Percentiles rank a stretch among this genome's conserved stretches.
Evolutionary conservation across 805 yeast species (phyloP).

Genomic region (Zygoascus bituminiphila): DNA sequence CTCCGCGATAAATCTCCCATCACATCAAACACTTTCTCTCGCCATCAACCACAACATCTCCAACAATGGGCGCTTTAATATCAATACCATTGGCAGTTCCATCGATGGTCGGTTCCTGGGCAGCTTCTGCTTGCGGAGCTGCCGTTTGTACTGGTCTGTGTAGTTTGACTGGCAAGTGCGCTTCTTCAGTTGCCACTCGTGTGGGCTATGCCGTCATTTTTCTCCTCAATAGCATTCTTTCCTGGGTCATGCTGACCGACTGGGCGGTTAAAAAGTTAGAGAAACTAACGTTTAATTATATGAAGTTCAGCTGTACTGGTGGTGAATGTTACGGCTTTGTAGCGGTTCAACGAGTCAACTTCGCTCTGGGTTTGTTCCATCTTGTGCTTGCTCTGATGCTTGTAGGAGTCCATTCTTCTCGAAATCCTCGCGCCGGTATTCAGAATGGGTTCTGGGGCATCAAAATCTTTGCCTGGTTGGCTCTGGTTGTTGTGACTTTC

Average conservation of each 20-base stretch:
- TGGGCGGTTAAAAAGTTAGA: slow-evolving; percentile 69
- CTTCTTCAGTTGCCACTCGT: slow-evolving; percentile 77
- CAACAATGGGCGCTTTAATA: slow-evolving; percentile 33
- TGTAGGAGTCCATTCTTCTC: slow-evolving; percentile 66
- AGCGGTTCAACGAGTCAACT: slow-evolving; percentile 87
- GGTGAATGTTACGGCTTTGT: slow-evolving; percentile 85
- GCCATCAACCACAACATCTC: background rate
- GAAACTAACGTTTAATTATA: slow-evolving; percentile 56
- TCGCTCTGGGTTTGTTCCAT: slow-evolving; percentile 79
- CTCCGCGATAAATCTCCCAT: too few species aligned
- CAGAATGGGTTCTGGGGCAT: slow-evolving; percentile 92
- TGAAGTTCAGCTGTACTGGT: slow-evolving; percentile 70
- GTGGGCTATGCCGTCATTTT: slow-evolving; percentile 76
- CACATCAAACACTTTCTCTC: too few species aligned
- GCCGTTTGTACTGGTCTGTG: slow-evolving; percentile 64
- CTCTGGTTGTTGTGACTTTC: slow-evolving; percentile 54
- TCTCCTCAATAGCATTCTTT: slow-evolving; percentile 65
- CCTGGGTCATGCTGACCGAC: slow-evolving; percentile 90
- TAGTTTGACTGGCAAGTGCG: slow-evolving; percentile 48
- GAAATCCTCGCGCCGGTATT: slow-evolving; percentile 67
- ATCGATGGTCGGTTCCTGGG: slow-evolving; percentile 48
- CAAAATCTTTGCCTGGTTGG: slow-evolving; percentile 55
- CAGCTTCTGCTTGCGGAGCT: slow-evolving; percentile 75
- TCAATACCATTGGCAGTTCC: slow-evolving; percentile 48
- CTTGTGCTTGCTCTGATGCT: slow-evolving; percentile 57